These are phyloP conservation scores for Tetramitus jugosus DNA, from an alignment of 208 protist species.

Conservation along the genomic window DNA sequence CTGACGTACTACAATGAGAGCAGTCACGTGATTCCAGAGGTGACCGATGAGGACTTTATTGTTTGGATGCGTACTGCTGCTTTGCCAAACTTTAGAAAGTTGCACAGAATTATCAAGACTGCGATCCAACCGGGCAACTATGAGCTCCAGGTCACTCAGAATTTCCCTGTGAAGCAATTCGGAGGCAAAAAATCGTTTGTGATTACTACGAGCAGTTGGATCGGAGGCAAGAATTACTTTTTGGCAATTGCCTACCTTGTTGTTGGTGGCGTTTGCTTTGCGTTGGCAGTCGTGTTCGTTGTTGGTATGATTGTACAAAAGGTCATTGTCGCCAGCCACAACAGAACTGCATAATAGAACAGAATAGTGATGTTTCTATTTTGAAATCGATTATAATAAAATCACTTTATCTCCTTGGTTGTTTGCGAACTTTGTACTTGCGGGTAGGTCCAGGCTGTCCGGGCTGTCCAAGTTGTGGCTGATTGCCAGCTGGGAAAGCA, in stretches of 20 bases:
- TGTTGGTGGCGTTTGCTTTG: constrained; percentile 67
- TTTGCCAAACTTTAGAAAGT: constrained; percentile 91
- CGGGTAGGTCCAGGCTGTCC: too few relatives aligned
- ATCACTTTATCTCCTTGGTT: too few relatives aligned
- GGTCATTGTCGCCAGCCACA: too few relatives aligned
- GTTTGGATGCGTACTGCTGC: constrained; percentile 93
- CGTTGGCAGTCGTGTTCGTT: constrained; percentile 61
- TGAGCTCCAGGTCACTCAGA: constrained; percentile 70
- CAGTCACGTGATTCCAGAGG: constrained; percentile 59
- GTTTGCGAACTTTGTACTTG: too few relatives aligned
- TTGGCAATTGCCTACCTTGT: constrained; percentile 79
- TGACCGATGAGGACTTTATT: constrained; percentile 91
- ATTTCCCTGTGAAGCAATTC: constrained; percentile 76
- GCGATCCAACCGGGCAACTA: constrained; percentile 71
- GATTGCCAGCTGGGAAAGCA: too few relatives aligned
- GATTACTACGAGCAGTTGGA: constrained; percentile 76
- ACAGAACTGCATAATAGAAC: too few relatives aligned
- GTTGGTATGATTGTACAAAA: constrained; percentile 32
- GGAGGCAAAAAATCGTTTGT: constrained; percentile 86
- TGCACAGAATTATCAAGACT: constrained; percentile 78
- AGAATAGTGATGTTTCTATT: too few relatives aligned
- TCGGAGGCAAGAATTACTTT: constrained; percentile 88
- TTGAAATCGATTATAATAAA: too few relatives aligned
- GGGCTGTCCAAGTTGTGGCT: too few relatives aligned
- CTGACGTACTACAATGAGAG: constrained; percentile 12